Percentiles rank a stretch among this genome's conserved stretches.
These are phyloP conservation scores for Starmera pachycereana DNA, from an alignment of 805 yeast species.

Conservation along the genomic window DNA sequence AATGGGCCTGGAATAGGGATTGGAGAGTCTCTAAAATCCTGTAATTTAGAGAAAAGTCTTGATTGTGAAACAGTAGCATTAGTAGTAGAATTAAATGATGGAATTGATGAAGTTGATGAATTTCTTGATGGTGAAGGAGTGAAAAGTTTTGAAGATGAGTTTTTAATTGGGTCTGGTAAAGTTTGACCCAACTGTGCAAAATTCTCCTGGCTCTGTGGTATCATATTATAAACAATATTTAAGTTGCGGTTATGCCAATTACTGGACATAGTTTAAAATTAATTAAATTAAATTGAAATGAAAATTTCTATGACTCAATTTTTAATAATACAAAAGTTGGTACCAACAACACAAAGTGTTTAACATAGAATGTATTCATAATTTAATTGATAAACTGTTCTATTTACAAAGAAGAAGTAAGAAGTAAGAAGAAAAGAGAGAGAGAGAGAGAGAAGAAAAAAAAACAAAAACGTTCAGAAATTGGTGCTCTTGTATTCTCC, in stretches of 20 bases:
- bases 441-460: too few relatives aligned
- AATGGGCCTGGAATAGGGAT: slow-evolving; percentile 40
- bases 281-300: background rate
- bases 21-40: slow-evolving; percentile 26
- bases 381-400: background rate
- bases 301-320: background rate
- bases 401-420: too few relatives aligned
- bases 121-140: background rate
- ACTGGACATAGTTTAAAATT: background rate
- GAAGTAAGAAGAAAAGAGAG: too few relatives aligned
- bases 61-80: slow-evolving; percentile 1
- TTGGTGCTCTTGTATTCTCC: slow-evolving; percentile 52
- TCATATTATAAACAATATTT: background rate
- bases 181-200: slow-evolving; percentile 17
- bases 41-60: background rate
- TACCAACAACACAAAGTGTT: background rate
- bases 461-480: slow-evolving; percentile 16
- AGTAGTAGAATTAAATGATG: too few relatives aligned
- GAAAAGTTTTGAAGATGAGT: slow-evolving; percentile 16
- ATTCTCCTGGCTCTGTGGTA: slow-evolving; percentile 5
- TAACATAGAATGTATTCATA: background rate
- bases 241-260: too few relatives aligned
- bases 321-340: background rate
- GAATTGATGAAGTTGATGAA: slow-evolving; percentile 1
- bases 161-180: slow-evolving; percentile 17